These are phyloP conservation scores for Zymoseptoria pseudotritici DNA, from an alignment of 2,329 filamentous ascomycete genomes.

Conservation along the genomic window DNA sequence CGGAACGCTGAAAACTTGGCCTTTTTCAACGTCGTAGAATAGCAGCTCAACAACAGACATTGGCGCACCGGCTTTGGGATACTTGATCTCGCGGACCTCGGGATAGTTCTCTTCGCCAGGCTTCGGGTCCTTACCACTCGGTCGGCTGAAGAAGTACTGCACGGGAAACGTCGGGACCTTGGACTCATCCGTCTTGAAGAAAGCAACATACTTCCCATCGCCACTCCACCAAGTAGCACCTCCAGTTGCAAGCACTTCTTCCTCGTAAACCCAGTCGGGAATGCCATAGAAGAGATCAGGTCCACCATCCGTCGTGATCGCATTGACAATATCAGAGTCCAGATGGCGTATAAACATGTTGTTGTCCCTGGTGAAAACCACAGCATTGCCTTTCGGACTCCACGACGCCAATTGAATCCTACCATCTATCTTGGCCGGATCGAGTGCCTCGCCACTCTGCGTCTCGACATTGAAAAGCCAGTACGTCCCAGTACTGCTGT, in stretches of 20 bases:
- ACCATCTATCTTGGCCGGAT: slow-evolving; percentile 57
- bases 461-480: slow-evolving; percentile 86
- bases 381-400: slow-evolving; percentile 77
- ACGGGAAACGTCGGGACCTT: slow-evolving; percentile 85
- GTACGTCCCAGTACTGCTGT: slow-evolving; percentile 79
- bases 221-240: slow-evolving; percentile 93
- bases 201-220: slow-evolving; percentile 82
- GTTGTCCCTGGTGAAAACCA: slow-evolving; percentile 86
- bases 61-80: slow-evolving; percentile 88
- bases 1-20: slow-evolving; percentile 71
- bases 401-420: slow-evolving; percentile 78
- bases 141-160: slow-evolving; percentile 84
- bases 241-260: slow-evolving; percentile 71
- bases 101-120: slow-evolving; percentile 81
- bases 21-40: slow-evolving; percentile 77
- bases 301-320: slow-evolving; percentile 82
- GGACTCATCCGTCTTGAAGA: slow-evolving; percentile 88
- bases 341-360: slow-evolving; percentile 77
- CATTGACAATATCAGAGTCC: slow-evolving; percentile 51
- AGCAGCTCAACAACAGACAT: slow-evolving; percentile 84
- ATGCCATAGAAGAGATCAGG: slow-evolving; percentile 88
- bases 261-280: slow-evolving; percentile 95
- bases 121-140: slow-evolving; percentile 62
- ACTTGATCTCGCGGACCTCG: slow-evolving; percentile 87
- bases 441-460: slow-evolving; percentile 68